Evolutionary conservation across 331 rosid genomes (phyloP), one percentile per base, ranked within the genome.

Genomic region (Rhamnella rubrinervis): DNA sequence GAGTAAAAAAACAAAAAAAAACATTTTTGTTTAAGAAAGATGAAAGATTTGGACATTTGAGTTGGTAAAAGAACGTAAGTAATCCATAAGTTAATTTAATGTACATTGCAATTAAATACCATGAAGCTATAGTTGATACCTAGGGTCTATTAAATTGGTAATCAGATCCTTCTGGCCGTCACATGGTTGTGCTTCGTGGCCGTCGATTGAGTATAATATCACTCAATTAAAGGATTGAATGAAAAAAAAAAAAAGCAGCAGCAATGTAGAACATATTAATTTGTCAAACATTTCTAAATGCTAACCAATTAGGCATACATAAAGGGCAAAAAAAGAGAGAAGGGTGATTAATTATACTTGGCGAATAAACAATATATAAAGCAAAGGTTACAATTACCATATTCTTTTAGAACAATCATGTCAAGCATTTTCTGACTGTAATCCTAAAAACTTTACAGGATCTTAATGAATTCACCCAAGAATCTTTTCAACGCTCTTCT

Each of bases 361-460:
- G 55, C 19, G 16, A 51, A 51, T 51, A 51, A 51, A 15, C 21
- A 7, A 51, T 18, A 52, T 52, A 52, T 16, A 16, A 16, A 52
- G 19, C 57, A 18, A 16, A 12, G 17, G 9, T 17, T 52, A 19
- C 11, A 8, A 66, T 18, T 26, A 16, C 0, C 18, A 18, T 9
- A 26, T 50, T 65, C 7, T 18, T 69, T 47, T 23, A 25, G 41
- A 18, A 23, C 20, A 57, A 66, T 76, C 66, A 58, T 77, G 80
- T 80, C 81, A 59, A 71, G 67, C 57, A 53, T 82, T 63, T 37
- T 51, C 38, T 52, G 21, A 52, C 6, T 19, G 6, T 17, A 52
- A 16, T 4, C 23, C 10, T 52, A 52, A 17, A 15, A 16, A 52
- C 8, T 52, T 52, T 52, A 16, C 15, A 18, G 18, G 8, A 16